Base-by-base conservation (phyloP, 2,329 filamentous ascomycete genomes). In the Chrysosporium queenslandicum region DNA sequence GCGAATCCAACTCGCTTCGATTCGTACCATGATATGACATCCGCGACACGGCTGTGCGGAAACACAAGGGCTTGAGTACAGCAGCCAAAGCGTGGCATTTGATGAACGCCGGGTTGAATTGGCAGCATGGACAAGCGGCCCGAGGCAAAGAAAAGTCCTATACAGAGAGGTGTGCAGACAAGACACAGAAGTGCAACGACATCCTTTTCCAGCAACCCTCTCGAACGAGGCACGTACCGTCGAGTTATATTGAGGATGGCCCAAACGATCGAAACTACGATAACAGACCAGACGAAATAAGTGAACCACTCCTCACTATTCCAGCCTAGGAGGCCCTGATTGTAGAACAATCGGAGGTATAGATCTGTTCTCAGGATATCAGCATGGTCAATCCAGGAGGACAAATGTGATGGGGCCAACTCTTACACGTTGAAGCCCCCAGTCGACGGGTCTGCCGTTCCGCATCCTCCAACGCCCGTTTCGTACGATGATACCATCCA, bases 401-500 rank as follows among this genome's bases (percentile, higher is more conserved):
- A 45, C n/a, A 42, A 50, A 46, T 12, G 45, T 14, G 9, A 34
- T 4, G 32, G 11, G n/a, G 32, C n/a, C 32, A 34, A 12, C n/a
- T 12, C 58, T 56, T 46, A 60, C 61, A 62, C n/a, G 58, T 59
- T 45, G 57, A 57, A 34, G 51, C 53, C 1, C 56, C 58, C 32
- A 65, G 60, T 23, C 60, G 55, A 14, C 56, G 58, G 11, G 61
- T 64, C 46, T 66, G 58, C 29, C 54, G 55, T 52, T 71, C 65
- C 3, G 65, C 66, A 32, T 60, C 55, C 16, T 62, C 56, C 29
- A 74, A 57, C 0, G 66, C 71, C 4, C 62, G 54, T 36, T 69
- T 60, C 0, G 68, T 69, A 3, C 71, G 66, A 45, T 69, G 62
- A 56, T 70, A 74, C 73, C 74, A 76, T 11, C 73, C 73, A 46